Evolutionary conservation across 129 eudicot species (phyloP), one percentile per base, ranked within the genome.

Genomic region (Lactuca saligna): DNA sequence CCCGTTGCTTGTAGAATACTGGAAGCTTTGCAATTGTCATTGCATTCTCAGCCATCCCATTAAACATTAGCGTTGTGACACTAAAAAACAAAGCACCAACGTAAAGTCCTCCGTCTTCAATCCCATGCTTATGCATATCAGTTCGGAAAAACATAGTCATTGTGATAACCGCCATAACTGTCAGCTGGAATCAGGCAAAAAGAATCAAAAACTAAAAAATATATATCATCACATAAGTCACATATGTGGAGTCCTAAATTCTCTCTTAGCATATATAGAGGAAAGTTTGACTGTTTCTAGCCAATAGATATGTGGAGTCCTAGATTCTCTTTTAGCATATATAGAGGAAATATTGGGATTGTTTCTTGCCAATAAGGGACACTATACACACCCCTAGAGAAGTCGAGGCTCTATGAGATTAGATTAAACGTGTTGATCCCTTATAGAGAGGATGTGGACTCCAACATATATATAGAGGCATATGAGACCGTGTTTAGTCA

Each of bases 11-110:
- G 78, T 80, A 92, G 25, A 88, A 92, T 20, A 86, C 87, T 0
- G 98, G 96, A 86, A 88, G 96, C 78, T 86, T 92, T 17, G 73
- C 73, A 15, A 88, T 92, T 0, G 95, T 92, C 94, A 92, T 80
- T 67, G 95, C 54, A 57, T 88, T 42, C 81, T 91, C 97, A 3
- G 91, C 64, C 81, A 81, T 68, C 32, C 97, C 96, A 35, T 84
- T 86, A 48, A 86, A 88, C 95, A 86, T 78, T 51, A 82, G 10
- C 65, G 70, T 54, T 4, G 64, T 33, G 15, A 78, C 75, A 6
- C 73, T 61, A 44, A 78, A 84, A 68, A 92, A 88, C 3, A 84
- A 61, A 54, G 96, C 86, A 8, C 91, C 91, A 3, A 37, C 17
- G 54, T 72, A 86, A 3, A 81, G 17, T 6, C 68, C 63, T 57